These are phyloP conservation scores for Scytalidium lignicola DNA, from an alignment of 2,329 filamentous ascomycete species.

Conservation along the genomic window DNA sequence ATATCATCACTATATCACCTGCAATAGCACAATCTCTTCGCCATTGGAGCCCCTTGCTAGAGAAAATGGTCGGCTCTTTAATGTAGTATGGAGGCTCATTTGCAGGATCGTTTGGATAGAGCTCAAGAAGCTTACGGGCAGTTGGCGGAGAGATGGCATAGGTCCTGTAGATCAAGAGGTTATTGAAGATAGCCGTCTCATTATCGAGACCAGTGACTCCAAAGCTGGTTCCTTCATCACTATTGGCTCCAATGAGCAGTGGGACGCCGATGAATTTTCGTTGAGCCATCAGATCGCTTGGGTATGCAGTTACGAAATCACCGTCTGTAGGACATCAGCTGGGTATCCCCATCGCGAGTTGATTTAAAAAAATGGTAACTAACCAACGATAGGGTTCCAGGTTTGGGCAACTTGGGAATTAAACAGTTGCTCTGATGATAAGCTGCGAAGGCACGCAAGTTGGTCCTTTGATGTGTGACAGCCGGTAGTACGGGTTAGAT, in stretches of 20 bases:
- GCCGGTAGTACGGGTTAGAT: slow-evolving; percentile 26
- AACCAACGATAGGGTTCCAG: slow-evolving; percentile 16
- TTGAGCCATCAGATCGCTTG: slow-evolving; percentile 38
- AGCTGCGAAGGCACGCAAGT: slow-evolving; percentile 15
- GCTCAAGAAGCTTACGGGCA: slow-evolving; percentile 36
- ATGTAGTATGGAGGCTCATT: slow-evolving; percentile 39
- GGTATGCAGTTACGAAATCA: slow-evolving; percentile 41
- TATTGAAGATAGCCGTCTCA: slow-evolving; percentile 37
- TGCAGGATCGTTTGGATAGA: slow-evolving; percentile 45
- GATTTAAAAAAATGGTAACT: too few relatives aligned
- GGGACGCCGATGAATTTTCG: slow-evolving; percentile 40
- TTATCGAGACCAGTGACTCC: slow-evolving; percentile 35
- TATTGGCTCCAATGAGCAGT: slow-evolving; percentile 42
- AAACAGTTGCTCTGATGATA: slow-evolving; percentile 13
- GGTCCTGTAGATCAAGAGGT: slow-evolving; percentile 37
- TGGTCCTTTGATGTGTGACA: slow-evolving; percentile 16
- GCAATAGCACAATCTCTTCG: slow-evolving; percentile 41
- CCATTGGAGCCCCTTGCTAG: slow-evolving; percentile 35
- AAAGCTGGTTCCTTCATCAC: slow-evolving; percentile 42
- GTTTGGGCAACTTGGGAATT: slow-evolving; percentile 12
- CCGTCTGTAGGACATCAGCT: slow-evolving; percentile 35
- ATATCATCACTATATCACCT: slow-evolving; percentile 43
- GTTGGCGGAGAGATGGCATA: slow-evolving; percentile 41
- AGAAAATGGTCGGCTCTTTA: slow-evolving; percentile 20
- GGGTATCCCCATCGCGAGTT: too few relatives aligned